phyloP scores from a whole-genome alignment of 306 rosid genomes.

The Citrullus colocynthis region DNA sequence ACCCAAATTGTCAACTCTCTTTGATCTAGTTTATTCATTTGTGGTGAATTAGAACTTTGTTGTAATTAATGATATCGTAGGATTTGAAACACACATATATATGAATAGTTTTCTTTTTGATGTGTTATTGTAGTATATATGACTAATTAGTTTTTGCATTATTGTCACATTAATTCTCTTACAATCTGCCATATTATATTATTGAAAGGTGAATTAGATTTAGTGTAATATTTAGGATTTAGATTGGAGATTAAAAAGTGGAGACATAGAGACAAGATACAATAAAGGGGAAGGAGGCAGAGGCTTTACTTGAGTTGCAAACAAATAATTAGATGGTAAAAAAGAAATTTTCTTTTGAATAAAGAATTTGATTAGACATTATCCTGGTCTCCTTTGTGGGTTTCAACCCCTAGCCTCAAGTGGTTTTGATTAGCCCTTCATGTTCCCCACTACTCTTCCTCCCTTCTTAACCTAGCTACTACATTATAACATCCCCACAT shows the following conservation, averaged over 20 bases:
- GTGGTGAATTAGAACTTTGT: background rate
- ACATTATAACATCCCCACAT: background rate
- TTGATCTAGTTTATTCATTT: background rate
- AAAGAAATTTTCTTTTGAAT: background rate
- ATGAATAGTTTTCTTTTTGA: background rate
- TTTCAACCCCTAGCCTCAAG: background rate
- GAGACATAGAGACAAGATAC: background rate
- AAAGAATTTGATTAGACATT: slow-evolving; percentile 3
- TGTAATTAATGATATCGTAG: background rate
- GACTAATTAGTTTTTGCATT: background rate
- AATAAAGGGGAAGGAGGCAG: no score
- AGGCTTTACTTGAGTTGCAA: background rate
- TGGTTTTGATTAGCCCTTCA: background rate
- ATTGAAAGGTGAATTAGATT: background rate
- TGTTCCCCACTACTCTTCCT: slow-evolving; percentile 8
- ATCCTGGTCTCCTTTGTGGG: slow-evolving; percentile 8
- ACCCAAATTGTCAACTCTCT: background rate
- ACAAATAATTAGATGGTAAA: slow-evolving; percentile 1
- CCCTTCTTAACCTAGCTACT: background rate
- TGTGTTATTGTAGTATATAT: no score
- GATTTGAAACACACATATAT: background rate
- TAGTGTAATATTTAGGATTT: background rate
- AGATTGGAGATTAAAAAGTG: background rate
- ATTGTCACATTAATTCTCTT: background rate
- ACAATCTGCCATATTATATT: background rate